Evolutionary conservation across 768 basidiomycete genomes (phyloP).

Genomic region (Leucocoprinus leucothites): DNA sequence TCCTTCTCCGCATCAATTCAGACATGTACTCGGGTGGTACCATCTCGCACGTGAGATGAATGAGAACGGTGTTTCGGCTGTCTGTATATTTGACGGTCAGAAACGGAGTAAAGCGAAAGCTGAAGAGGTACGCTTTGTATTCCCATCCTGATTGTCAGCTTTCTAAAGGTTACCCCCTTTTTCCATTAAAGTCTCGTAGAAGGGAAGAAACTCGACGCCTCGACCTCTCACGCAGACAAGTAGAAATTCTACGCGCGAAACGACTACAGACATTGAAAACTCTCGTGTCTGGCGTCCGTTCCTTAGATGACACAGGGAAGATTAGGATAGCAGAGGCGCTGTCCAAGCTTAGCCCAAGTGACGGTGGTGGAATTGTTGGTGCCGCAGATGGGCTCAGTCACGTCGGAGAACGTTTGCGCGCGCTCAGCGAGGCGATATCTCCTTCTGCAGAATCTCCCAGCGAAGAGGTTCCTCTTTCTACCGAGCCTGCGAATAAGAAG

Average conservation of each 20-base stretch:
- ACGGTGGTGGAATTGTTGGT: slow-evolving; percentile 4
- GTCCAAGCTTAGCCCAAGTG: not conserved
- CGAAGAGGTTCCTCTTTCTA: not conserved
- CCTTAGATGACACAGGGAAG: slow-evolving; percentile 1
- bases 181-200: slow-evolving; percentile 5
- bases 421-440: not conserved
- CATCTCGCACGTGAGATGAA: slow-evolving; percentile 61
- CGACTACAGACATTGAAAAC: slow-evolving; percentile 11
- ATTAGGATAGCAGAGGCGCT: slow-evolving; percentile 2
- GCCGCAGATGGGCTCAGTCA: slow-evolving; percentile 9
- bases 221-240: slow-evolving; percentile 6
- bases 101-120: slow-evolving; percentile 65
- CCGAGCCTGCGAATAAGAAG: no score
- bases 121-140: slow-evolving; percentile 50
- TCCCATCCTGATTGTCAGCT: not conserved
- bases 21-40: slow-evolving; percentile 81
- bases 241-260: slow-evolving; percentile 11
- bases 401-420: slow-evolving; percentile 9
- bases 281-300: slow-evolving; percentile 5
- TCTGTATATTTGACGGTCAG: slow-evolving; percentile 82
- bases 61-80: slow-evolving; percentile 50
- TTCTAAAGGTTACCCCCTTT: not conserved
- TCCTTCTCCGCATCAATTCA: slow-evolving; percentile 55
- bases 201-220: slow-evolving; percentile 6
- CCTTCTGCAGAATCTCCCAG: not conserved